Evolutionary conservation across 768 basidiomycete genomes (phyloP), one percentile per base, ranked within the genome.

Genomic region (Tricholoma saponaceum): DNA sequence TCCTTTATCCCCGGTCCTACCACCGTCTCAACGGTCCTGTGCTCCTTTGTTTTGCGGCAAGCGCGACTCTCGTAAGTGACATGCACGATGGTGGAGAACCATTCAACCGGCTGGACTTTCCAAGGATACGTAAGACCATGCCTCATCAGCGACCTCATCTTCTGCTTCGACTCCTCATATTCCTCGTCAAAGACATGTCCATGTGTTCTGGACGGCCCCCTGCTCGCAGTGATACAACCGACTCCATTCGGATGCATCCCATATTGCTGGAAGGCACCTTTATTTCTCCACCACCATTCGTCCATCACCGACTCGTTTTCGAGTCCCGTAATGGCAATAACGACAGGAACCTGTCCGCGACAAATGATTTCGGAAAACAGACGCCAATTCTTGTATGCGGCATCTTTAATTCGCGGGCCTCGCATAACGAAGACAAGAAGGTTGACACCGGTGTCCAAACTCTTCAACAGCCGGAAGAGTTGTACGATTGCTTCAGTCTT

Each of bases 371-470:
- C 67, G 53, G 58, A 13, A 64, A 65, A 67, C 70, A 79, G 55
- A 71, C 65, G 64, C 67, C 76, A 79, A 51, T 78, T 79, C 39
- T 69, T 67, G 30, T 69, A 63, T 30, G 70, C 56, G 2, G 69
- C 62, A 18, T 69, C 66, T 47, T 64, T 66, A 52, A 77, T 67
- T 55, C 74, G 66, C 10, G 77, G 70, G 12, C 70, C 74, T 4
- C 72, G 71, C 60, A 77, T 72, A 43, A 70, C 70, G 61, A 71
- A 79, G 6, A 79, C 60, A 32, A 79, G 72, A 30, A 79, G 67
- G 64, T 67, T 70, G 54, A 79, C 59, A 14, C 78, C 74, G 9
- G 64, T 66, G 1, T 69, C 56, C n/a, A 79, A 64, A 8, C 62
- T 68, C 14, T 66, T 67, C 35, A 81, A 62, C 26, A 81, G 60